Evolutionary conservation across 495 filamentous ascomycete genomes (phyloP).

Genomic region (Staphylotrichum tortipilum): DNA sequence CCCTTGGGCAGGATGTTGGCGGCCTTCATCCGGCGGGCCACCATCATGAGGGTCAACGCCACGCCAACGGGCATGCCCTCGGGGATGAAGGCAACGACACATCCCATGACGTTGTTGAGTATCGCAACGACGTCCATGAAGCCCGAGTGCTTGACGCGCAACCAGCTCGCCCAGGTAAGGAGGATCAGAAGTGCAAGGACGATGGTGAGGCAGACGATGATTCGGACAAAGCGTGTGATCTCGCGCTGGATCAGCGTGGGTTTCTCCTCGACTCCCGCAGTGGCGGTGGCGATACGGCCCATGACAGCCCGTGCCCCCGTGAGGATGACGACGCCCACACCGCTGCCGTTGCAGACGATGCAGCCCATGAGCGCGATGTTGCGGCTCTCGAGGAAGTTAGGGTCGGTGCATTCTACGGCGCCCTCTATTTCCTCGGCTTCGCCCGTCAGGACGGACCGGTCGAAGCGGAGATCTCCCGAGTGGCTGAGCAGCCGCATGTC

Average conservation of each 20-base stretch:
- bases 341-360: not conserved
- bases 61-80: constrained; percentile 54
- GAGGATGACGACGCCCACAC: not conserved
- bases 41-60: constrained; percentile 30
- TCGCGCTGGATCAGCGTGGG: constrained; percentile 1
- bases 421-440: not conserved
- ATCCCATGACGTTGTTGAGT: not conserved
- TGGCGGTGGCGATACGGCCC: constrained; percentile 2
- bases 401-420: not conserved
- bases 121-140: not conserved
- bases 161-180: constrained; percentile 11
- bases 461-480: constrained; percentile 1
- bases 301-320: not conserved
- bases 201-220: not conserved
- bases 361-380: constrained; percentile 1
- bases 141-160: not conserved
- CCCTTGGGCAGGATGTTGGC: constrained; percentile 18
- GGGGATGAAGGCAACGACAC: constrained; percentile 50
- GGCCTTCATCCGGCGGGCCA: constrained; percentile 14
- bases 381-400: constrained; percentile 1
- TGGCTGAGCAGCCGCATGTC: not conserved
- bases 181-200: constrained; percentile 5
- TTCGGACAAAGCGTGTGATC: not conserved
- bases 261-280: not conserved
- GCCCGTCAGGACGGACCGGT: not conserved